phyloP scores from a whole-genome alignment of 2,329 filamentous ascomycete species.

The Neonectria punicea region DNA sequence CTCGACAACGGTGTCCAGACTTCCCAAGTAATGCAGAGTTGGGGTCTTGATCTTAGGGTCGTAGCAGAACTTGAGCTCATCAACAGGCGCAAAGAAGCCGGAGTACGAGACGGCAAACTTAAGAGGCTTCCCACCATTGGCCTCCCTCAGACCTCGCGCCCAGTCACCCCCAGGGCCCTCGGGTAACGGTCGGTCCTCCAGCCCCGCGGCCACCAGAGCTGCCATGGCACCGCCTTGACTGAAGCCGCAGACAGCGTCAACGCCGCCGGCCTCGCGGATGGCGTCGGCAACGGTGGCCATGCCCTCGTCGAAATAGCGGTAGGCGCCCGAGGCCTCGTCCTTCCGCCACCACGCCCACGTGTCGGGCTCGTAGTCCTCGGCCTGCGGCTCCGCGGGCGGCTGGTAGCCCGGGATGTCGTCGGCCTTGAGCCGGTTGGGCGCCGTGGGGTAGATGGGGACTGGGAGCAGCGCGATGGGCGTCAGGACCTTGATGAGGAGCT shows the following conservation, averaged over 20 bases:
- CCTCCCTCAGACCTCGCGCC: conserved; percentile 57
- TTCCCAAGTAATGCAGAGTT: conserved; percentile 83
- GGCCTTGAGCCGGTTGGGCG: conserved; percentile 69
- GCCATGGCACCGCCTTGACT: conserved; percentile 81
- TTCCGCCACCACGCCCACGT: conserved; percentile 86
- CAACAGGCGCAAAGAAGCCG: conserved; percentile 75
- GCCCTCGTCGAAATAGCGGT: conserved; percentile 76
- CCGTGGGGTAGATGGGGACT: conserved; percentile 75
- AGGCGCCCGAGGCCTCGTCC: conserved; percentile 71
- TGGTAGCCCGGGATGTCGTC: conserved; percentile 77
- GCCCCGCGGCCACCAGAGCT: conserved; percentile 75
- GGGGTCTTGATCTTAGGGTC: conserved; percentile 81
- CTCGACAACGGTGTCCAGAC: conserved; percentile 87
- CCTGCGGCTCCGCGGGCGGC: conserved; percentile 53
- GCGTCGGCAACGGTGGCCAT: conserved; percentile 70
- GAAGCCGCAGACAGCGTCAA: conserved; percentile 85
- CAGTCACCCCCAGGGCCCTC: conserved; percentile 51
- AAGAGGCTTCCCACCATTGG: conserved; percentile 60
- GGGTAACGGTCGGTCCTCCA: conserved; percentile 63
- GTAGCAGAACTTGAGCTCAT: conserved; percentile 71
- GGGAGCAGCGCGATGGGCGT: conserved; percentile 64
- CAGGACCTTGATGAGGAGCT: conserved; percentile 80
- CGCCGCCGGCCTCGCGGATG: conserved; percentile 71
- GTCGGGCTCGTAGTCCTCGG: conserved; percentile 66
- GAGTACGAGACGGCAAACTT: conserved; percentile 82